Evolutionary conservation across 2,329 filamentous ascomycete species (phyloP).

Genomic region (Immersiporthe knoxdaviesiana): DNA sequence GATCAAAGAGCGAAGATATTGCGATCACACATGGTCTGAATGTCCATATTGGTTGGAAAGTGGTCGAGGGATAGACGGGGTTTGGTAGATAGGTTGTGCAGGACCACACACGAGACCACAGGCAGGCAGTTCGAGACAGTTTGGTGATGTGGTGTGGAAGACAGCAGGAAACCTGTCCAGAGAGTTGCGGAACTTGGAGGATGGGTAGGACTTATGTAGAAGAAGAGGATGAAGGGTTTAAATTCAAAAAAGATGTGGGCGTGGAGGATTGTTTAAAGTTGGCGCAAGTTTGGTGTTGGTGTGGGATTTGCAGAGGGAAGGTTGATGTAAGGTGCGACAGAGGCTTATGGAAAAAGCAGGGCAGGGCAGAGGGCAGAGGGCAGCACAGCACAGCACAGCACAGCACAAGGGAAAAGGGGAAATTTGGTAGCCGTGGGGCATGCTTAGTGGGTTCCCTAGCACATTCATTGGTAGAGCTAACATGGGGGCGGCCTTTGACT

Average conservation of each 20-base stretch:
- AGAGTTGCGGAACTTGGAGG: neutral
- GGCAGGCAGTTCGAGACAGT: neutral
- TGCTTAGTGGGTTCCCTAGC: neutral
- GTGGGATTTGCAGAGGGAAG: slow-evolving; percentile 2
- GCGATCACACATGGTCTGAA: slow-evolving; percentile 19
- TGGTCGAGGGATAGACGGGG: neutral
- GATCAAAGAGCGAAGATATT: slow-evolving; percentile 27
- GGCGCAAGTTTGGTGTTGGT: neutral
- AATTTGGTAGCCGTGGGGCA: slow-evolving; percentile 2
- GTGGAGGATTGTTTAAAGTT: slow-evolving; percentile 7
- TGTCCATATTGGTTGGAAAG: slow-evolving; percentile 27
- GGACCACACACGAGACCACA: slow-evolving; percentile 18
- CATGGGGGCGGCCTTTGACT: neutral
- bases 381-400: slow-evolving; percentile 1
- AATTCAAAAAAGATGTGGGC: neutral
- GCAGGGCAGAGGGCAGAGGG: neutral
- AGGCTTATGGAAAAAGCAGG: slow-evolving; percentile 14
- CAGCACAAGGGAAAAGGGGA: slow-evolving; percentile 14
- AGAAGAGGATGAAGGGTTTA: neutral
- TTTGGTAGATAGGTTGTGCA: slow-evolving; percentile 7
- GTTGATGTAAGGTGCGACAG: slow-evolving; percentile 18
- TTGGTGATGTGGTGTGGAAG: neutral
- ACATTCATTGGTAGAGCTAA: slow-evolving; percentile 1
- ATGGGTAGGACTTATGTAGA: neutral
- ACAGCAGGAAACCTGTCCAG: neutral